These are phyloP conservation scores for Linnemannia hyalina DNA, from an alignment of 192 early-diverging fungal species.

Conservation along the genomic window DNA sequence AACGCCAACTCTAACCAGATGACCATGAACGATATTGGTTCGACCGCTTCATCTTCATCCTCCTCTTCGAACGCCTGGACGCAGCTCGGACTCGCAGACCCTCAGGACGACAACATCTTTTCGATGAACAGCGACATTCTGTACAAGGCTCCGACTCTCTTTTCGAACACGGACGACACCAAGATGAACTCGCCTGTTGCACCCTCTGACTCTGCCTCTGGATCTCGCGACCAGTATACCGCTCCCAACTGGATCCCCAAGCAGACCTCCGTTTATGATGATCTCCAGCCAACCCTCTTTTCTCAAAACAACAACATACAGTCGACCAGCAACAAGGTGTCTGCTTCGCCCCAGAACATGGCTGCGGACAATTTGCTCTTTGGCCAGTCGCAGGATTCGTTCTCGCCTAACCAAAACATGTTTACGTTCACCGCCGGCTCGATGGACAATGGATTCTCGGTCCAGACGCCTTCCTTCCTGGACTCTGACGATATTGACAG, in stretches of 20 bases:
- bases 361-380: slow-evolving; percentile 23
- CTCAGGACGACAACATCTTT: slow-evolving; percentile 51
- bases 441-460: slow-evolving; percentile 39
- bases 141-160: slow-evolving; percentile 35
- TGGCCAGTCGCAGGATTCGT: slow-evolving; percentile 28
- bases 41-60: slow-evolving; percentile 19
- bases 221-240: slow-evolving; percentile 17
- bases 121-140: slow-evolving; percentile 47
- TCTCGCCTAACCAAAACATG: slow-evolving; percentile 56
- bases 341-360: slow-evolving; percentile 32
- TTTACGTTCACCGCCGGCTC: slow-evolving; percentile 40
- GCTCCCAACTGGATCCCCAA: slow-evolving; percentile 37
- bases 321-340: slow-evolving; percentile 20
- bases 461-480: slow-evolving; percentile 38
- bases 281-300: slow-evolving; percentile 42
- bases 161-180: slow-evolving; percentile 16
- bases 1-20: slow-evolving; percentile 2
- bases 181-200: slow-evolving; percentile 10
- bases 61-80: slow-evolving; percentile 40
- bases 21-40: slow-evolving; percentile 10
- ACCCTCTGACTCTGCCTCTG: slow-evolving; percentile 10
- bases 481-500: slow-evolving; percentile 54
- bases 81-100: slow-evolving; percentile 34
- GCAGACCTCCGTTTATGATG: slow-evolving; percentile 31
- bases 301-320: background rate